These are phyloP conservation scores for Teunomyces panamensis DNA, from an alignment of 805 yeast genomes.

Conservation along the genomic window DNA sequence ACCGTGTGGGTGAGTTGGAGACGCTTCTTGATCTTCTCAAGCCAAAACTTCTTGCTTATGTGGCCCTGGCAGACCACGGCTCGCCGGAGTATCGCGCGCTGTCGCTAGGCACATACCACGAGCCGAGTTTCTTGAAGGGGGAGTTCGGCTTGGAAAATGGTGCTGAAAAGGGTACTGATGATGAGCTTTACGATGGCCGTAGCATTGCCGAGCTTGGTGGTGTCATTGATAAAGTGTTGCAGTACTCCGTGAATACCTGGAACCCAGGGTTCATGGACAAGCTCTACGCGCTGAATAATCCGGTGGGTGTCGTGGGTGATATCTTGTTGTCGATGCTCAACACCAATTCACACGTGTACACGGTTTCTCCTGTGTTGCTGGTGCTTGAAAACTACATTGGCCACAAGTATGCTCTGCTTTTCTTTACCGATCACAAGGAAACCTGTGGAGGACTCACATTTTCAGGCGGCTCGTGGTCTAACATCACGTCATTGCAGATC, in stretches of 20 bases:
- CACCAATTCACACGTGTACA: conserved; percentile 82
- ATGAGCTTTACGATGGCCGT: conserved; percentile 22
- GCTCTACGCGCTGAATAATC: conserved; percentile 80
- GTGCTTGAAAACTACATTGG: conserved; percentile 70
- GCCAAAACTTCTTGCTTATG: conserved; percentile 52
- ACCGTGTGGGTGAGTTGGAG: conserved; percentile 58
- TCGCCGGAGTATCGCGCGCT: conserved; percentile 30
- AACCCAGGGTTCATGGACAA: conserved; percentile 83
- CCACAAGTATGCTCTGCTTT: conserved; percentile 63
- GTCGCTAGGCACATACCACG: conserved; percentile 49
- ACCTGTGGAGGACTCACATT: conserved; percentile 80
- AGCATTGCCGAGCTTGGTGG: conserved; percentile 33
- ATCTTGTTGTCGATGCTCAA: conserved; percentile 64
- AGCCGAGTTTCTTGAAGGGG: conserved; percentile 47
- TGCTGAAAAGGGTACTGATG: conserved; percentile 31
- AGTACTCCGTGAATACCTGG: conserved; percentile 80
- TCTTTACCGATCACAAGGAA: conserved; percentile 42
- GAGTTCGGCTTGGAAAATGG: conserved; percentile 16
- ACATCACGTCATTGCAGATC: conserved; percentile 72
- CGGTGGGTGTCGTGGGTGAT: conserved; percentile 77
- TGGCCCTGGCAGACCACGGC: conserved; percentile 43
- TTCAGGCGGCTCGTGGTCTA: conserved; percentile 87
- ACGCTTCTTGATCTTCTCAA: conserved; percentile 48
- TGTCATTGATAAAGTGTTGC: conserved; percentile 54
- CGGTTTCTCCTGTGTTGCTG: conserved; percentile 79